phyloP scores from a whole-genome alignment of 768 basidiomycete species.

The Leccinum arenicola region DNA sequence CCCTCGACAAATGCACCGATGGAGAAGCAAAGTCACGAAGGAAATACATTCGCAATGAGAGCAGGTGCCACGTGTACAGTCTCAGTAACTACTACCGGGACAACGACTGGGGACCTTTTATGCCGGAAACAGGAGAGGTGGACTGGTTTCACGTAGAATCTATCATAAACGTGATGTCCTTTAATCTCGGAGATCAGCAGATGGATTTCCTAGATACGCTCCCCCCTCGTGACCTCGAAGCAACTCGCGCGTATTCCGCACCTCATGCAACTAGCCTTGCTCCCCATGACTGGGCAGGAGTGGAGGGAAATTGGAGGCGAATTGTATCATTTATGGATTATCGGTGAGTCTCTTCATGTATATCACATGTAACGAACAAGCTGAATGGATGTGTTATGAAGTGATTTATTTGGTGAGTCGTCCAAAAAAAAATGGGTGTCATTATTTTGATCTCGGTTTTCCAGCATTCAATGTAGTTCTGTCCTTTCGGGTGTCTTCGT shows the following conservation, averaged over 20 bases:
- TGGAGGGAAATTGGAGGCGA: constrained; percentile 73
- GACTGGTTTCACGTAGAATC: constrained; percentile 67
- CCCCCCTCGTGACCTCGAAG: constrained; percentile 52
- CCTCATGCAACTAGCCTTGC: constrained; percentile 36
- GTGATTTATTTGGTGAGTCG: constrained; percentile 26
- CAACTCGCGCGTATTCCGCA: constrained; percentile 54
- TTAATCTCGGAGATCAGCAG: constrained; percentile 50
- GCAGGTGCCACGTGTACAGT: constrained; percentile 63
- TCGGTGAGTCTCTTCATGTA: constrained; percentile 38
- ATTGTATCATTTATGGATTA: constrained; percentile 81
- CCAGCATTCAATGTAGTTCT: constrained; percentile 52
- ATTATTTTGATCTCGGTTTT: not conserved
- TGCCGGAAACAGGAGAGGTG: constrained; percentile 35
- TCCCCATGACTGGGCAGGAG: constrained; percentile 66
- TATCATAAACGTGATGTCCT: constrained; percentile 50
- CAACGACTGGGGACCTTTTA: constrained; percentile 61
- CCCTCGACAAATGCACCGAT: constrained; percentile 35
- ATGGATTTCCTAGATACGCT: constrained; percentile 33
- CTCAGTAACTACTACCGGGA: constrained; percentile 52
- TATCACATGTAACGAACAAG: constrained; percentile 32
- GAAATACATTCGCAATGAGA: constrained; percentile 38
- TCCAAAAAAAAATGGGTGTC: not conserved
- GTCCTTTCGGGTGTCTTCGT: not conserved
- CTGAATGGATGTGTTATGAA: constrained; percentile 6
- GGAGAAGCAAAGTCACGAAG: constrained; percentile 25